These are phyloP conservation scores for Clonostachys solani DNA, from an alignment of 2,329 filamentous ascomycete species.

Conservation along the genomic window DNA sequence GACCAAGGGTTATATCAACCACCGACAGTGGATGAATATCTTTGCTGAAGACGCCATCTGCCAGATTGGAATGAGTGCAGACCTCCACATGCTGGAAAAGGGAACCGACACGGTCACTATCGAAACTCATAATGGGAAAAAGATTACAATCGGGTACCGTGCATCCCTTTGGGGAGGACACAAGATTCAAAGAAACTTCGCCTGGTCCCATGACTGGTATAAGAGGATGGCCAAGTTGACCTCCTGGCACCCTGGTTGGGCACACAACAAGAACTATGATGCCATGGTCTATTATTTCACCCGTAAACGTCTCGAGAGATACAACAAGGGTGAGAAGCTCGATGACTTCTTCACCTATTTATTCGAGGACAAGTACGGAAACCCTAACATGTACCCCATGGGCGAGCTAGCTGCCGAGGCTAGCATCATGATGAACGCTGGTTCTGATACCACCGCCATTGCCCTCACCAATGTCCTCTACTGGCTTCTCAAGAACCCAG, in stretches of 20 bases:
- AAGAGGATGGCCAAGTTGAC: slow-evolving; percentile 35
- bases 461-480: slow-evolving; percentile 49
- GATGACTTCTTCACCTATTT: slow-evolving; percentile 55
- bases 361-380: slow-evolving; percentile 41
- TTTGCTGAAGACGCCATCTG: slow-evolving; percentile 53
- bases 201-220: background rate
- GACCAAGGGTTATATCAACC: slow-evolving; percentile 21
- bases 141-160: background rate
- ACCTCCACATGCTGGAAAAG: background rate
- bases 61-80: slow-evolving; percentile 24
- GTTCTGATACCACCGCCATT: slow-evolving; percentile 41
- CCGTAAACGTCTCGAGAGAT: slow-evolving; percentile 23
- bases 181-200: background rate
- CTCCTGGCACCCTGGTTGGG: slow-evolving; percentile 14
- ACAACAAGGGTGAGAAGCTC: slow-evolving; percentile 46
- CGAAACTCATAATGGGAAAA: background rate
- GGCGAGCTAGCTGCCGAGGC: slow-evolving; percentile 55
- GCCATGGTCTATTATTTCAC: background rate
- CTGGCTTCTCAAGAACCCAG: slow-evolving; percentile 42
- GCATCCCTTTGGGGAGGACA: background rate
- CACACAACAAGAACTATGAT: background rate
- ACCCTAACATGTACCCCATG: slow-evolving; percentile 41
- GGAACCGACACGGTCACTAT: background rate
- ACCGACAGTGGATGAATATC: slow-evolving; percentile 47
- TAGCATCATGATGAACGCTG: slow-evolving; percentile 47